Evolutionary conservation across 2,329 filamentous ascomycete genomes (phyloP).

Genomic region (Colletotrichum lini): DNA sequence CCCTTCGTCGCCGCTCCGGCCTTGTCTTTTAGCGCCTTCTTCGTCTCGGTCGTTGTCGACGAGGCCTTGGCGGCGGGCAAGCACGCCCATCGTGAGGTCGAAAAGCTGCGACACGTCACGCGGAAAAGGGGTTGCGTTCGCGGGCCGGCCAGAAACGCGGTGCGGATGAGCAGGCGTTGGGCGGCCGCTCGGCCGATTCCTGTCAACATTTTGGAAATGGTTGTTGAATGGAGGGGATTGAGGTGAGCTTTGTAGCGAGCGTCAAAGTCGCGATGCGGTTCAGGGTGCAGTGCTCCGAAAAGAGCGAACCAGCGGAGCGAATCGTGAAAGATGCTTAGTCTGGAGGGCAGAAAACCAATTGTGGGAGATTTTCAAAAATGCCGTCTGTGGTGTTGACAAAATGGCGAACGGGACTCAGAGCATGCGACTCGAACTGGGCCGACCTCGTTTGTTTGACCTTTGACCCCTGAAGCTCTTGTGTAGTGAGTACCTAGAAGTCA

Average conservation of each 20-base stretch:
- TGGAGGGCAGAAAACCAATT: constrained; percentile 9
- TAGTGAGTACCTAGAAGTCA: background rate
- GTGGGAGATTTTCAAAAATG: constrained; percentile 17
- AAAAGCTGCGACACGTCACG: constrained; percentile 49
- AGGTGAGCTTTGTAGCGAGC: constrained; percentile 18
- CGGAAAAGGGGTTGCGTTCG: constrained; percentile 41
- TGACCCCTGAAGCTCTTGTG: constrained; percentile 23
- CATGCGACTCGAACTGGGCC: constrained; percentile 32
- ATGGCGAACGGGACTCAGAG: constrained; percentile 23
- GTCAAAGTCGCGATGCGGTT: background rate
- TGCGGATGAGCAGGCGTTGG: constrained; percentile 51
- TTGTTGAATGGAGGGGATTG: constrained; percentile 1
- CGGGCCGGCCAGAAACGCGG: constrained; percentile 44
- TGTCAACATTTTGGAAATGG: constrained; percentile 56
- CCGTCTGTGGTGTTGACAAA: constrained; percentile 38
- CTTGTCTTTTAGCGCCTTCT: constrained; percentile 47
- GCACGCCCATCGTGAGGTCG: constrained; percentile 48
- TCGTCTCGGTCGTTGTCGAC: constrained; percentile 45
- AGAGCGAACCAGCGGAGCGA: background rate
- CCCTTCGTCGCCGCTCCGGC: constrained; percentile 47
- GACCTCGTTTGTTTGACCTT: constrained; percentile 36
- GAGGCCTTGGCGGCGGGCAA: constrained; percentile 47
- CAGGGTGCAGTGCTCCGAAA: background rate
- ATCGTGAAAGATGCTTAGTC: constrained; percentile 12
- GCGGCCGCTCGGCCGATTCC: constrained; percentile 57